phyloP scores from a whole-genome alignment of 208 protist species.

The Blastocrithidia nonstop region DNA sequence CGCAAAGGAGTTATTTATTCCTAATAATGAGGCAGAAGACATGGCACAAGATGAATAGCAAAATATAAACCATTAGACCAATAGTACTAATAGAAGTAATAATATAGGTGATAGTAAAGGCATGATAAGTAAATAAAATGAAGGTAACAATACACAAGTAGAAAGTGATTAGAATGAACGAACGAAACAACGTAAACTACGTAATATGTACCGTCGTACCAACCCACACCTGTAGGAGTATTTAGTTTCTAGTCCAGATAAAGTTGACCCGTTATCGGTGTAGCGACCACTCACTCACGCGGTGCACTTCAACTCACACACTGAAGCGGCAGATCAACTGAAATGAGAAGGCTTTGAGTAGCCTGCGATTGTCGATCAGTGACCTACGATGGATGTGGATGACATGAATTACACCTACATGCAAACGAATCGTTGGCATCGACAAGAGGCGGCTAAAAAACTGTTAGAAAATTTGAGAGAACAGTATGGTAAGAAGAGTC shows the following conservation, averaged over 20 bases:
- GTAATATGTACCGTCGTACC: constrained; percentile 32
- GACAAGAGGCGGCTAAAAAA: constrained; percentile 78
- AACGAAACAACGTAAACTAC: constrained; percentile 6
- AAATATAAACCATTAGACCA: no score
- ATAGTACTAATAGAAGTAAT: neutral
- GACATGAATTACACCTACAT: constrained; percentile 65
- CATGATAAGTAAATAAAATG: neutral
- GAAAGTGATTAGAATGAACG: no score
- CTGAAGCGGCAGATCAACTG: constrained; percentile 73
- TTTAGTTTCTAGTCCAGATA: constrained; percentile 38
- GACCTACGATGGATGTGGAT: constrained; percentile 68
- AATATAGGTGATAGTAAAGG: neutral
- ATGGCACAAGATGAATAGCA: no score
- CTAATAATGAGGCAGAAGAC: constrained; percentile 2
- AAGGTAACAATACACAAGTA: neutral
- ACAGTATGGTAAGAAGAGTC: constrained; percentile 66
- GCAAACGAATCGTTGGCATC: constrained; percentile 80
- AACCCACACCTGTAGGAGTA: constrained; percentile 79
- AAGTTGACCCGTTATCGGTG: constrained; percentile 52
- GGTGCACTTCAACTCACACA: constrained; percentile 76
- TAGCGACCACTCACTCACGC: constrained; percentile 73
- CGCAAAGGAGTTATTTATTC: constrained; percentile 34
- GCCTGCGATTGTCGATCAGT: constrained; percentile 67
- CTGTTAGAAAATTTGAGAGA: constrained; percentile 68
- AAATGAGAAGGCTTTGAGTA: constrained; percentile 85